A percentile compares a stretch with the other conserved stretches of the same genome.
Evolutionary conservation across 768 basidiomycete genomes (phyloP).

Genomic region (Lentinula edodes): DNA sequence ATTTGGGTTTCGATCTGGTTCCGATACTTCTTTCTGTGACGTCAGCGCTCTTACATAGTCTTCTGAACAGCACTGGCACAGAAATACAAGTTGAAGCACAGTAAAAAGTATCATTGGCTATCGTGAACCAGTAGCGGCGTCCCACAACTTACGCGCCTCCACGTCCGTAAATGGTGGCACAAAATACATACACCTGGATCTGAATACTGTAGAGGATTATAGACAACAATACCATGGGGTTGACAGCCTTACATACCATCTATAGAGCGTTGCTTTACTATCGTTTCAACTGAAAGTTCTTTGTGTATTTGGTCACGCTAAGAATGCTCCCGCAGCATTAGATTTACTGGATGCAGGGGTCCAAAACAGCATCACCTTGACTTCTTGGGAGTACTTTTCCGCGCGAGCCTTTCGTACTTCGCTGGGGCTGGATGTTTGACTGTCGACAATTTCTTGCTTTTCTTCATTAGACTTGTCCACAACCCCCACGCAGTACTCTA

Average conservation of each 20-base stretch:
- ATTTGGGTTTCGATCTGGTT: no score
- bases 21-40: no score
- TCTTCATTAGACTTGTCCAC: slow-evolving; percentile 60
- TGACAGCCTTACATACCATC: slow-evolving; percentile 35
- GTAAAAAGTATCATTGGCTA: background rate
- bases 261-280: slow-evolving; percentile 45
- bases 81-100: background rate
- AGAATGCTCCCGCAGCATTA: slow-evolving; percentile 11
- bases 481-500: slow-evolving; percentile 69
- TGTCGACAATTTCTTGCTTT: slow-evolving; percentile 43
- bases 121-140: slow-evolving; percentile 20
- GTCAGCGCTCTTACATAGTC: no score
- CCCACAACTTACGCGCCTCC: slow-evolving; percentile 56
- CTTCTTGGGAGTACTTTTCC: slow-evolving; percentile 57
- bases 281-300: slow-evolving; percentile 47
- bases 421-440: slow-evolving; percentile 28
- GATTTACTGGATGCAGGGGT: background rate
- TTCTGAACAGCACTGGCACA: no score
- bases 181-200: slow-evolving; percentile 76
- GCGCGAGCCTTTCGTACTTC: slow-evolving; percentile 48
- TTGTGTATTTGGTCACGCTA: slow-evolving; percentile 52
- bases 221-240: background rate
- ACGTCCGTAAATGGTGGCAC: slow-evolving; percentile 54
- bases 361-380: slow-evolving; percentile 48
- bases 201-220: slow-evolving; percentile 50